phyloP scores from a whole-genome alignment of 2,329 filamentous ascomycete species.

The Penicillium sp. region DNA sequence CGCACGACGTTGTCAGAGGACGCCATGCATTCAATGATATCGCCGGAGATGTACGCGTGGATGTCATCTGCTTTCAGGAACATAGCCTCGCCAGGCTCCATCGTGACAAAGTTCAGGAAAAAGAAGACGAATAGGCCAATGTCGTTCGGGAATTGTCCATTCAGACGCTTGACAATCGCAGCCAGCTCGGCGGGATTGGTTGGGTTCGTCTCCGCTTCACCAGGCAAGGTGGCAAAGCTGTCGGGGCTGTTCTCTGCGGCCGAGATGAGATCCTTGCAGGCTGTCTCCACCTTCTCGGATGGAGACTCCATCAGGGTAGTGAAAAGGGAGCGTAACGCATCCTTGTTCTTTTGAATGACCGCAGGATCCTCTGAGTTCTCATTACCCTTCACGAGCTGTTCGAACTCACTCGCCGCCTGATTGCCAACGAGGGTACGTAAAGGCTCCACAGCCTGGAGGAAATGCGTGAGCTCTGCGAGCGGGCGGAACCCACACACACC shows the following conservation, averaged over 20 bases:
- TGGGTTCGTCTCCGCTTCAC: conserved; percentile 36
- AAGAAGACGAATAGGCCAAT: conserved; percentile 94
- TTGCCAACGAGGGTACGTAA: conserved; percentile 65
- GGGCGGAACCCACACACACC: conserved; percentile 95
- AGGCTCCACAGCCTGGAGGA: conserved; percentile 66
- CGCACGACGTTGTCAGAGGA: conserved; percentile 98
- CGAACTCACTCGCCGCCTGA: conserved; percentile 52
- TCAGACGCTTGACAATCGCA: conserved; percentile 72
- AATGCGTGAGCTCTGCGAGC: conserved; percentile 79
- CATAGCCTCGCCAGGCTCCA: conserved; percentile 87
- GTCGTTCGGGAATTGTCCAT: conserved; percentile 82
- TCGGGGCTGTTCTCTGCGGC: conserved; percentile 67
- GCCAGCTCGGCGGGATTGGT: conserved; percentile 61
- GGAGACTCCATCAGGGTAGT: conserved; percentile 76
- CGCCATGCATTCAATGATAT: conserved; percentile 99
- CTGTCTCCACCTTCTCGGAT: conserved; percentile 62
- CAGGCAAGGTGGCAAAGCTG: conserved; percentile 64
- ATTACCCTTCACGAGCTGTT: conserved; percentile 57
- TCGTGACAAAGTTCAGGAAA: conserved; percentile 92
- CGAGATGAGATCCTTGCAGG: conserved; percentile 67
- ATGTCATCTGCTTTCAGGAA: conserved; percentile 97
- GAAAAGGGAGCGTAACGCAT: conserved; percentile 72
- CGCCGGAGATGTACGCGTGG: conserved; percentile 74
- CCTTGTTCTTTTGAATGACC: conserved; percentile 66
- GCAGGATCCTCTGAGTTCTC: conserved; percentile 49